Conservation (phyloP, 169 alveolate genomes). For the Babesia gibsoni region DNA sequence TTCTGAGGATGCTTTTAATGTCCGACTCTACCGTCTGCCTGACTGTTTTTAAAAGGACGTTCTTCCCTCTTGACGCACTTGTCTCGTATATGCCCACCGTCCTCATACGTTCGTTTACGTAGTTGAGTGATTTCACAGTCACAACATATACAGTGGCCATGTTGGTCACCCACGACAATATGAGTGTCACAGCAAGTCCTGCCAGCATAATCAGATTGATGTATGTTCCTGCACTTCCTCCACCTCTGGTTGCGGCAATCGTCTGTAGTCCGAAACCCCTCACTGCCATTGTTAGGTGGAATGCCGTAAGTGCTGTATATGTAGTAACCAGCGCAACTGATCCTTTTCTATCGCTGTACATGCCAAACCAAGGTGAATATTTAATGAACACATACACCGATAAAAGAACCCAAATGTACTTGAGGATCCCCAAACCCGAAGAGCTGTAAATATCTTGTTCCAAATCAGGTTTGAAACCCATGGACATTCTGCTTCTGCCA, state of each 20-base stretch:
- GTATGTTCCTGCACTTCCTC: conserved; percentile 2
- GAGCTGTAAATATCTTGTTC: neutral
- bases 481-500: neutral
- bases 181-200: neutral
- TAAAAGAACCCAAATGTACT: conserved; percentile 9
- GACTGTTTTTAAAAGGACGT: neutral
- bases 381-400: neutral
- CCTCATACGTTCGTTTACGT: neutral
- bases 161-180: conserved; percentile 15
- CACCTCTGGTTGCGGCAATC: neutral
- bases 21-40: neutral
- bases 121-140: neutral
- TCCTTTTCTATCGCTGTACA: neutral
- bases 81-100: conserved; percentile 1
- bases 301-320: neutral
- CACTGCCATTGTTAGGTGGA: conserved; percentile 2
- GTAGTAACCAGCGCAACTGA: neutral
- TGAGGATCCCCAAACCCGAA: neutral
- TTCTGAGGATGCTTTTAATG: neutral
- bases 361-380: conserved; percentile 12
- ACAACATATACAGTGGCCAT: neutral
- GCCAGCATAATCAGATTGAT: conserved; percentile 1
- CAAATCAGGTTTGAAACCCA: neutral
- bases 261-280: neutral
- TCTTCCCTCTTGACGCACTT: neutral